phyloP scores from a whole-genome alignment of 2,329 filamentous ascomycete genomes.

The Phyllosticta paracitricarpa region DNA sequence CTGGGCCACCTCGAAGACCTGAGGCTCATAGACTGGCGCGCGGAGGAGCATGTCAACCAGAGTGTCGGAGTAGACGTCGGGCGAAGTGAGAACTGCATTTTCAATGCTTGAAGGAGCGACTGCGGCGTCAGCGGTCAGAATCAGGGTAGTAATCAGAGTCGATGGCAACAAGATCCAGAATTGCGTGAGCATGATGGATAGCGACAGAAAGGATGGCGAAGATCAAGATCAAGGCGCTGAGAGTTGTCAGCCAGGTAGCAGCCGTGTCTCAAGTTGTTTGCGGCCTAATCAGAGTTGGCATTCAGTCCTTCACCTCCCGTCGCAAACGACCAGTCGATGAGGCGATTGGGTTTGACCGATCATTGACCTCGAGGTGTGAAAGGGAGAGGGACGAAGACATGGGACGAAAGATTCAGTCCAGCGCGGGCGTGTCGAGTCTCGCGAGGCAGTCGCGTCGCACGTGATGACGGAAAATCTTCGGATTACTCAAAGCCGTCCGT shows the following conservation, averaged over 20 bases:
- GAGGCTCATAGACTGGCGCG: conserved; percentile 14
- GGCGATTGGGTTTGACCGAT: too few species aligned
- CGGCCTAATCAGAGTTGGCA: too few species aligned
- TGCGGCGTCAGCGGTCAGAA: background rate
- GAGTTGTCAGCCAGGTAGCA: too few species aligned
- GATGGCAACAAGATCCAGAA: background rate
- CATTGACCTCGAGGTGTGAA: too few species aligned
- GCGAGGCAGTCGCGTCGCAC: background rate
- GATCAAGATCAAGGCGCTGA: background rate
- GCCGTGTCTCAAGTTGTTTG: too few species aligned
- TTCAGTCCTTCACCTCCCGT: too few species aligned
- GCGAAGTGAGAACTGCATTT: background rate
- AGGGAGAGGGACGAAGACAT: too few species aligned
- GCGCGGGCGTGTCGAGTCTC: too few species aligned
- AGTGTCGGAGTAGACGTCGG: background rate
- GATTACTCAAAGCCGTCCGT: background rate
- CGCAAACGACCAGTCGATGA: too few species aligned
- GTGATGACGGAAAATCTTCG: background rate
- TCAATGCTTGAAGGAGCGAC: background rate
- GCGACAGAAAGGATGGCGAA: background rate
- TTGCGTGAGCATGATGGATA: background rate
- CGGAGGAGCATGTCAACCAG: conserved; percentile 12
- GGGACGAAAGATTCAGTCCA: too few species aligned
- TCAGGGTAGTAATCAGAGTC: background rate
- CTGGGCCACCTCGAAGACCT: conserved; percentile 7